These are phyloP conservation scores for Mycena venus DNA, from an alignment of 768 basidiomycete genomes.

Conservation along the genomic window DNA sequence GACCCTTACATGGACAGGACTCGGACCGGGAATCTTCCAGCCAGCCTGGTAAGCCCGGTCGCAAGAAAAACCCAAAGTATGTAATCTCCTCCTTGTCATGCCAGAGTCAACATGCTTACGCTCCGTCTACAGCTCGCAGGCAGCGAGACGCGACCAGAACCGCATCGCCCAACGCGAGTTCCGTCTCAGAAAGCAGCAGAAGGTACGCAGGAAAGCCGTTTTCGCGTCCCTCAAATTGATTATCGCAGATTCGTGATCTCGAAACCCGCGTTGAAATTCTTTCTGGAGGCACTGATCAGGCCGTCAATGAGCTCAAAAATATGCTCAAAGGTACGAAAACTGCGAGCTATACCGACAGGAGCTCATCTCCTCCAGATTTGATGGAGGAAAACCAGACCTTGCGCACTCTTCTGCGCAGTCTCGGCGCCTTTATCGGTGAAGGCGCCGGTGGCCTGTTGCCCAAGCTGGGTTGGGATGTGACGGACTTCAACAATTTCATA, in stretches of 20 bases:
- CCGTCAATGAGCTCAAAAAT: slow-evolving; percentile 84
- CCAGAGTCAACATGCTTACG: slow-evolving; percentile 28
- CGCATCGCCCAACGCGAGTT: slow-evolving; percentile 96
- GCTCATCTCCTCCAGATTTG: slow-evolving; percentile 64
- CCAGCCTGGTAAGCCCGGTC: slow-evolving; percentile 73
- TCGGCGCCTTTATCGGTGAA: slow-evolving; percentile 89
- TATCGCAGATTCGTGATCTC: slow-evolving; percentile 87
- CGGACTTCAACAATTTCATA: slow-evolving; percentile 85
- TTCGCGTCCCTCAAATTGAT: slow-evolving; percentile 5
- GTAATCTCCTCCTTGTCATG: slow-evolving; percentile 40
- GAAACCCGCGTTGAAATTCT: slow-evolving; percentile 96
- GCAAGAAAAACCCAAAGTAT: slow-evolving; percentile 93
- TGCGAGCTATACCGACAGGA: slow-evolving; percentile 1
- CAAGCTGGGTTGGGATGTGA: slow-evolving; percentile 83
- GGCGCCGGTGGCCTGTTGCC: slow-evolving; percentile 84
- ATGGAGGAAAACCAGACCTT: slow-evolving; percentile 92
- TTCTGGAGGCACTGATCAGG: slow-evolving; percentile 93
- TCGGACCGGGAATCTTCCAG: slow-evolving; percentile 66
- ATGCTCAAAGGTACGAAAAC: slow-evolving; percentile 75
- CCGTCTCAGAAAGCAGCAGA: slow-evolving; percentile 90
- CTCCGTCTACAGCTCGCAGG: slow-evolving; percentile 75
- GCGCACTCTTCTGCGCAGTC: slow-evolving; percentile 80
- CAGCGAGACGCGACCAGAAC: slow-evolving; percentile 90
- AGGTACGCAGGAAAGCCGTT: slow-evolving; percentile 56
- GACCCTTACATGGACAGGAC: slow-evolving; percentile 54